Evolutionary conservation across 768 basidiomycete species (phyloP), one percentile per base, ranked within the genome.

Genomic region (Termitomyces sp.): DNA sequence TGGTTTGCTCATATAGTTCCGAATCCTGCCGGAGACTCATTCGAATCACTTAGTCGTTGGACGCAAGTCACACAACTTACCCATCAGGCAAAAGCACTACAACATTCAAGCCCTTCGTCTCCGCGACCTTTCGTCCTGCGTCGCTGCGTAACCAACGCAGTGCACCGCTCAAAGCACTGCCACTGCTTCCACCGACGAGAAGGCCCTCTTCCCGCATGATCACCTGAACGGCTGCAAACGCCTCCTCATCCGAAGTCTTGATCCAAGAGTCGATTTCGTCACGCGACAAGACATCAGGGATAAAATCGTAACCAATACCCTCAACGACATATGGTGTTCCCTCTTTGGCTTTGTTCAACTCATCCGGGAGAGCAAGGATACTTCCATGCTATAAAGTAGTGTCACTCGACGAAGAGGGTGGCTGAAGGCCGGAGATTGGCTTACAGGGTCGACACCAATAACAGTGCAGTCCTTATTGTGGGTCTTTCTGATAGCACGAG

Each of bases 301-400:
- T 68, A 68, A 96, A 96, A 71, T 96, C 93, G 64, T 95, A 94
- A 27, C 97, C 97, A 54, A 98, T 98, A n/a, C 97, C 97, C 70
- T 99, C 97, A 22, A 98, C 86, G 51, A 86, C 69, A 66, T 98
- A 98, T 53, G 75, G 72, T 27, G 65, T 67, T 10, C 82, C 86
- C 42, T 70, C 72, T 51, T 74, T 82, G 22, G 70, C 74, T 1
- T 67, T 69, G 66, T 94, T 94, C 48, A 94, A 75, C 18, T 67
- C 60, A 40, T 85, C 82, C 0, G 93, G 91, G 32, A 78, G 58
- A 0, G 94, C 94, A 32, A 98, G 85, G 56, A 96, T 82, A 64
- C 95, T 97, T 42, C 96, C 96, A 71, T 85, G 81, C 91, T 93
- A 62, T n/a, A 24, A 20, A 26, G 34, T 48, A 39, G 68, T 44